phyloP scores from a whole-genome alignment of 1,284 basidiomycete genomes.

The Boletus semigastroideus region DNA sequence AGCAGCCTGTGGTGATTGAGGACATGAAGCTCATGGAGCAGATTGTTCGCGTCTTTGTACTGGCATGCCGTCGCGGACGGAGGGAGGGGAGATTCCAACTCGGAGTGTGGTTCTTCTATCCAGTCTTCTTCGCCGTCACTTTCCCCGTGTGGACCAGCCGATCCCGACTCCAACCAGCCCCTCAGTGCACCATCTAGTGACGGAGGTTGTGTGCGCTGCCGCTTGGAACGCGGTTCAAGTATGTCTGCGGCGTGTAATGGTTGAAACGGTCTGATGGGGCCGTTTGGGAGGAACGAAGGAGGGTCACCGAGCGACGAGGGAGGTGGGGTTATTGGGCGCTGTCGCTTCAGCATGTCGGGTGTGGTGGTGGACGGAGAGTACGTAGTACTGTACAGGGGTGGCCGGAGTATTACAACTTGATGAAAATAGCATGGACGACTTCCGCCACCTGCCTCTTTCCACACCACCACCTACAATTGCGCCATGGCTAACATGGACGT shows the following conservation, averaged over 20 bases:
- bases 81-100: slow-evolving; percentile 1
- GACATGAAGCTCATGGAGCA: slow-evolving; percentile 67
- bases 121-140: slow-evolving; percentile 39
- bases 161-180: slow-evolving; percentile 39
- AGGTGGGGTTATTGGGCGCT: slow-evolving; percentile 52
- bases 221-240: slow-evolving; percentile 35
- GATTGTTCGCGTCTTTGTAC: slow-evolving; percentile 59
- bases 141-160: slow-evolving; percentile 11
- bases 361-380: slow-evolving; percentile 4
- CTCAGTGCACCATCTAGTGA: slow-evolving; percentile 44
- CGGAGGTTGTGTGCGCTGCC: slow-evolving; percentile 47
- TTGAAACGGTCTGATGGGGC: slow-evolving; percentile 20
- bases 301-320: slow-evolving; percentile 41
- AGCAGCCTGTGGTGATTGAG: slow-evolving; percentile 60
- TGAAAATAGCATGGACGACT: slow-evolving; percentile 11
- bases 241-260: slow-evolving; percentile 25
- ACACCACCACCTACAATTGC: slow-evolving; percentile 5
- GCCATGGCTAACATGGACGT: slow-evolving; percentile 64
- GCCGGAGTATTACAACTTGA: slow-evolving; percentile 18
- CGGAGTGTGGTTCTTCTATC: slow-evolving; percentile 28
- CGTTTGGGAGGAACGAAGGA: slow-evolving; percentile 31
- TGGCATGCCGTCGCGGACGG: slow-evolving; percentile 20
- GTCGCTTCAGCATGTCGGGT: slow-evolving; percentile 64
- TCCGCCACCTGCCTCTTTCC: slow-evolving; percentile 19
- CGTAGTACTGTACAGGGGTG: slow-evolving; percentile 11